Conservation (phyloP, 129 eudicot species). For the Glebionis coronaria region DNA sequence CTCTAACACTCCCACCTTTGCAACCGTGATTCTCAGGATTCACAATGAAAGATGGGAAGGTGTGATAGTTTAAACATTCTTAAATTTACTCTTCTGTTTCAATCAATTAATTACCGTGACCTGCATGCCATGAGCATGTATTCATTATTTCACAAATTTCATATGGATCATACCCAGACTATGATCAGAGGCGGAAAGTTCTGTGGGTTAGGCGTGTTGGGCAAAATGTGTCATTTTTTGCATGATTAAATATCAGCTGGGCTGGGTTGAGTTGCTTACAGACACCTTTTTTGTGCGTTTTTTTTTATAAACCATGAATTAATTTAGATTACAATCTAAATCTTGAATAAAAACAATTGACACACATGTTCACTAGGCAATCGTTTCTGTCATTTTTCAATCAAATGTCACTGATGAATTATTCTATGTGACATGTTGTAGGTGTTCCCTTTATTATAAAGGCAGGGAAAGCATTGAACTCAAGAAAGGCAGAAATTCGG, state of each 20-base stretch:
- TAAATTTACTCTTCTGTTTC: not conserved
- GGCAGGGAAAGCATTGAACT: constrained; percentile 91
- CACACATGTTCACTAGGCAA: not conserved
- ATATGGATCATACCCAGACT: not conserved
- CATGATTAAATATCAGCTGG: not conserved
- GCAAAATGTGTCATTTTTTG: not conserved
- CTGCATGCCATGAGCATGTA: not conserved
- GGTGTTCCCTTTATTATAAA: constrained; percentile 95
- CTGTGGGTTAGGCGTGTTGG: not conserved
- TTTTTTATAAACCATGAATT: too few relatives aligned
- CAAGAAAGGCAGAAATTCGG: constrained; percentile 96
- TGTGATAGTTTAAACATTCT: constrained; percentile 9
- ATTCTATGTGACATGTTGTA: constrained; percentile 30
- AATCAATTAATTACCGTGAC: not conserved
- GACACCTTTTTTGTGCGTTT: not conserved
- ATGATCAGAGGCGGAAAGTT: not conserved
- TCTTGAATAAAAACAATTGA: not conserved
- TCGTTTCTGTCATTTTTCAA: not conserved
- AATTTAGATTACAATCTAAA: too few relatives aligned
- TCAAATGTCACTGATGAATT: not conserved
- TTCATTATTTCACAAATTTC: not conserved
- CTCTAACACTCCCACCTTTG: constrained; percentile 98
- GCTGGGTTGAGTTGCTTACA: not conserved
- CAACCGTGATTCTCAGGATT: constrained; percentile 71
- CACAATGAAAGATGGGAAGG: constrained; percentile 99